Base-by-base conservation (phyloP, 78 protist species). In the Polysphondylium violaceum region DNA sequence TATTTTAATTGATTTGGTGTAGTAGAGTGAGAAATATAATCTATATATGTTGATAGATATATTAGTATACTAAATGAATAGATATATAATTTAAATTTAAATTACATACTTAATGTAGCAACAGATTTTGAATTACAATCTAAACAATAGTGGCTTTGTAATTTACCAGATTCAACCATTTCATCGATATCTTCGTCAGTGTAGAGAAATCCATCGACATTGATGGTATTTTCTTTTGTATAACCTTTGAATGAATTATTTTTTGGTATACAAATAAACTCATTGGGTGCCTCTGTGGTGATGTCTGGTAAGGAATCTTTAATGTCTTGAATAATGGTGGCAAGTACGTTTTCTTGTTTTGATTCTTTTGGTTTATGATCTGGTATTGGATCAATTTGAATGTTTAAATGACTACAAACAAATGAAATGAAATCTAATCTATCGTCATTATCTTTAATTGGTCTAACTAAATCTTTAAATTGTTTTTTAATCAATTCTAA, bases 21-120 rank as follows among this genome's bases (percentile, higher is more conserved):
- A 7, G 94, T 78, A 31, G 89, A 78, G 72, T 88, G 94, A 17
- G 94, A 88, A 1, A 88, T 43, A 40, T 67, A 88, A 63, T 88
- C 93, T 86, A 51, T 55, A 19, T 0, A 60, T 29, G 31, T n/a
- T 1, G 7, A 59, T 59, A 51, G 56, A 12, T 55, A 3, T 2
- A 29, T 33, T 35, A 38, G 14, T 65, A 56, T 53, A 51, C 7
- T 29, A 36, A 71, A 27, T 16, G 5, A 71, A 35, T 71, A 53
- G 17, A 47, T 63, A 4, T 33, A 14, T 29, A 41, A 44, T 58
- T 41, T 5, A 3, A 27, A 27, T 25, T 1, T 9, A 60, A 12
- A 56, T 0, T 76, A 33, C 93, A 63, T 67, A 86, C 93, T 88
- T 0, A 67, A 33, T 50, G 76, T 81, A 41, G 9, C 17, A 38